These are phyloP conservation scores for Pichia cactophila DNA, from an alignment of 1,139 yeast genomes.

Conservation along the genomic window DNA sequence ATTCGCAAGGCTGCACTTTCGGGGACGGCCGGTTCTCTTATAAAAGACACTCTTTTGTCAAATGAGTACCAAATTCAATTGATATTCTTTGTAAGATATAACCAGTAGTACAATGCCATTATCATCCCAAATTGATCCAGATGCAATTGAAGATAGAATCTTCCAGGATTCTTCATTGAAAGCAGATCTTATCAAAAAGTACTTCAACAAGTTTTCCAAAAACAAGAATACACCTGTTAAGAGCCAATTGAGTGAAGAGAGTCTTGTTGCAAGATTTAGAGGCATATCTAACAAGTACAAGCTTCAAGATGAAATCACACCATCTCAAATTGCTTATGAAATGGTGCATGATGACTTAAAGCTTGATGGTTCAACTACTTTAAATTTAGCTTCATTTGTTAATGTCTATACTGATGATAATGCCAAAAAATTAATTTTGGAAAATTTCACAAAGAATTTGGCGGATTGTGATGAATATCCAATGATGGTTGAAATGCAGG, in stretches of 20 bases:
- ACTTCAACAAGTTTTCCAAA: conserved; percentile 12
- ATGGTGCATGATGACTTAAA: conserved; percentile 66
- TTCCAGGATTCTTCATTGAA: conserved; percentile 23
- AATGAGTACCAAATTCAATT: neutral
- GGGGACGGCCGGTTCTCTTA: no score
- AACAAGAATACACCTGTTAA: neutral
- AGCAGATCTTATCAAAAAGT: conserved; percentile 17
- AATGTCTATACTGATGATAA: conserved; percentile 58
- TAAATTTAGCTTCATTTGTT: conserved; percentile 85
- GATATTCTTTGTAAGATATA: neutral
- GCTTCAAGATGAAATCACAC: conserved; percentile 52
- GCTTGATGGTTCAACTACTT: conserved; percentile 76
- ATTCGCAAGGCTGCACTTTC: no score
- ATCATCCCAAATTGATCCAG: conserved; percentile 35
- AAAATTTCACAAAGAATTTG: conserved; percentile 76
- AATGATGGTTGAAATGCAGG: conserved; percentile 68
- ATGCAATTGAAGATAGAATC: conserved; percentile 30
- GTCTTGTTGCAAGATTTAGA: conserved; percentile 19
- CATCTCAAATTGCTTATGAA: conserved; percentile 47
- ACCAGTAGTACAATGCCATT: conserved; percentile 31
- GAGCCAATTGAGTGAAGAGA: neutral
- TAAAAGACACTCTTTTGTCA: no score
- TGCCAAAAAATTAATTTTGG: conserved; percentile 46
- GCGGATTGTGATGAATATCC: conserved; percentile 96
- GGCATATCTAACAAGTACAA: conserved; percentile 40